Base-by-base conservation (phyloP, 2,329 filamentous ascomycete species). In the Cryphonectria japonica region DNA sequence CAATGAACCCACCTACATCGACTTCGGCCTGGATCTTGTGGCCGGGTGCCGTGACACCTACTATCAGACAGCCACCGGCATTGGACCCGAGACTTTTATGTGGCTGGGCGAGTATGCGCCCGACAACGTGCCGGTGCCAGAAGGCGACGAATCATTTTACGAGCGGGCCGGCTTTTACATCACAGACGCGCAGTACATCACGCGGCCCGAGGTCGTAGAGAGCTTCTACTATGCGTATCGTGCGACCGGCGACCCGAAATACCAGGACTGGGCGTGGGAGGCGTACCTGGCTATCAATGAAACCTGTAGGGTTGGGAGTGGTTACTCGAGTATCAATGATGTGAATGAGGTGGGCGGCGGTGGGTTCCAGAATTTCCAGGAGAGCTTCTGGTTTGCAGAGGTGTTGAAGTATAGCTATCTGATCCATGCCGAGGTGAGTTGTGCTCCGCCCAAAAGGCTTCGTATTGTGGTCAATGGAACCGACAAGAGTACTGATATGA, bases 321-420 rank as follows among this genome's bases (percentile, higher is more conserved):
- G 92, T 9, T 97, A 89, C 80, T 87, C 87, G 16, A 85, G 87
- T 41, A 82, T 97, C 69, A 78, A 76, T 0, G 80, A 97, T 78
- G 92, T 97, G 62, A 93, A 92, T 75, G 82, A 80, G 3, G 76
- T 77, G 3, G 84, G 83, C 41, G 93, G 92, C 13, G 92, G 92
- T 0, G 80, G 81, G 0, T 89, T 86, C 71, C 80, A 81, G 59
- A 88, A 97, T 79, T 91, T 91, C 78, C 92, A 95, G 85, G 93
- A 97, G 82, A 95, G 92, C 76, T 97, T 96, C 82, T 91, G 92
- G 84, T 94, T 97, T 79, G 93, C 94, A 0, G 94, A 97, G 83
- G 92, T 94, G 73, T 79, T 97, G 79, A 97, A 97, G 85, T 97
- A 97, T 79, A 84, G 87, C 70, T 97, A 93, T 81, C 79, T 97